Evolutionary conservation across 2,329 filamentous ascomycete genomes (phyloP), one percentile per base, ranked within the genome.

Genomic region (Lasiodiplodia hormozganensis): DNA sequence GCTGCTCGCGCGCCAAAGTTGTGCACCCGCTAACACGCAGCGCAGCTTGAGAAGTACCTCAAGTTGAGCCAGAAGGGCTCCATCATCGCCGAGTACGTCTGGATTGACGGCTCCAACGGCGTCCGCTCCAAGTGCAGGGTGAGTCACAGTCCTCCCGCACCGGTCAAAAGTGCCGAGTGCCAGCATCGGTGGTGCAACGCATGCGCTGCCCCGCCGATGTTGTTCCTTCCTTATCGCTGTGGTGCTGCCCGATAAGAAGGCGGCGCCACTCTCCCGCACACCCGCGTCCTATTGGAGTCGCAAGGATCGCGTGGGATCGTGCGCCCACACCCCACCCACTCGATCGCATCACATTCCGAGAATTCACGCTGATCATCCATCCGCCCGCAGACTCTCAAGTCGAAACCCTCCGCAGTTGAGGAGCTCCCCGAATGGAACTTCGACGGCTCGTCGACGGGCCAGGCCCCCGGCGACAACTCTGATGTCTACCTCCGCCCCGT

Each of bases 51-150:
- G 82, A 97, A 97, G 84, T 98, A 95, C 88, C 89, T 96, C 84
- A 86, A 86, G 78, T 92, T 98, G 77, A 91, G 94, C 81, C 95
- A 98, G 86, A 92, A 91, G 82, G 94, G 94, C 81, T 85, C 85
- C 76, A 86, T 96, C 79, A 96, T 97, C 83, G 95, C 94, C 79
- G 95, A 97, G 85, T 97, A 97, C 85, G 90, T 97, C 86, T 97
- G 95, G 95, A 91, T 97, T 80, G 94, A 97, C 79, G 86, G 92
- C 73, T 83, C 85, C 73, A 94, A 94, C 80, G 90, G 91, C 77
- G 88, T 92, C 75, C 94, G 96, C 77, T 97, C 94, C 81, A 99
- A 98, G 87, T 95, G 92, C 79, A 96, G 94, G 88, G 95, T 97
- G 87, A 87, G 93, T 86, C 72, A 69, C 72, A 71, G 70, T 66